phyloP scores from a whole-genome alignment of 164 flowering plant genomes.

The Santalum album region DNA sequence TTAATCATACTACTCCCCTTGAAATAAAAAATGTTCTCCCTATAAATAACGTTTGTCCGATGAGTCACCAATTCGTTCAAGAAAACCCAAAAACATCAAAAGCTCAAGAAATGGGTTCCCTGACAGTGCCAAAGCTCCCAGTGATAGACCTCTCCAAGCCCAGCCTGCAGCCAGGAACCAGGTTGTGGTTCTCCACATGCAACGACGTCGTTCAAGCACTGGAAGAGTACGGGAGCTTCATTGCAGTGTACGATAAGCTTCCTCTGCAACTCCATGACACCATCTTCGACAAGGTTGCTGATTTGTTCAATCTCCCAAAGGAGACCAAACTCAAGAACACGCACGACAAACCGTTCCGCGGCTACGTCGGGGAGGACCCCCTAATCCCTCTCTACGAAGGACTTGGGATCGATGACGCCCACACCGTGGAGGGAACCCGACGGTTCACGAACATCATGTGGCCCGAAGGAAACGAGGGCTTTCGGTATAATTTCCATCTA shows the following conservation, averaged over 20 bases:
- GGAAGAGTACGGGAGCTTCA: conserved; percentile 40
- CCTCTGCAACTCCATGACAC: conserved; percentile 13
- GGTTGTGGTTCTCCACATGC: conserved; percentile 20
- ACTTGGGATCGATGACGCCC: conserved; percentile 34
- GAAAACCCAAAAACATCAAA: too few species aligned
- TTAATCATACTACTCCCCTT: too few species aligned
- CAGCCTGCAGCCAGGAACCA: conserved; percentile 23
- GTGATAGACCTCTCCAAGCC: conserved; percentile 25
- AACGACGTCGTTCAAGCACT: conserved; percentile 22
- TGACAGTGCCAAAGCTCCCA: conserved; percentile 11
- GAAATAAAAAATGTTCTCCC: too few species aligned
- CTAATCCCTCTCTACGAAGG: conserved; percentile 37
- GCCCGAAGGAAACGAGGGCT: conserved; percentile 24
- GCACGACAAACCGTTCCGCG: conserved; percentile 29
- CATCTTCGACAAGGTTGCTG: conserved; percentile 19
- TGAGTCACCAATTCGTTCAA: too few species aligned
- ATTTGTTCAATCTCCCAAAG: conserved; percentile 34
- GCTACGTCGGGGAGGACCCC: conserved; percentile 31
- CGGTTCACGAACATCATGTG: conserved; percentile 38
- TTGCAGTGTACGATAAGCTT: conserved; percentile 16
- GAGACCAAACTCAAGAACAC: conserved; percentile 31
- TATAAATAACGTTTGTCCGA: too few species aligned
- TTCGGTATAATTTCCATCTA: neutral
- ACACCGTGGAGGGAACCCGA: conserved; percentile 15
- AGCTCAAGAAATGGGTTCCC: conserved; percentile 21